Base-by-base conservation (phyloP, 2,329 filamentous ascomycete genomes). In the Mycosphaerella sp. region DNA sequence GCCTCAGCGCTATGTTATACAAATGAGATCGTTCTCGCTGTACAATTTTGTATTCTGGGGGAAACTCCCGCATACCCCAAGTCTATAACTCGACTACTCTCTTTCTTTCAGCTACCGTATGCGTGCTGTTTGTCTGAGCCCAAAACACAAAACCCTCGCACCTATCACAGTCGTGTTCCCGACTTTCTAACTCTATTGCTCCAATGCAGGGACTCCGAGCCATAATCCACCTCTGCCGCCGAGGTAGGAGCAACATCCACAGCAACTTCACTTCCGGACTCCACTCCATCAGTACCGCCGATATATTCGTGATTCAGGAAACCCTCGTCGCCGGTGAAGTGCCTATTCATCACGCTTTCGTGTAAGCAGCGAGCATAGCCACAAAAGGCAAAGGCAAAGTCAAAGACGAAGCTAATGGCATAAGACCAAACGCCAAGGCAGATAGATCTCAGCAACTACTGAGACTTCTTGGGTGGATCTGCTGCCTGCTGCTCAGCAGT, bases 301-400 rank as follows among this genome's bases (percentile, higher is more conserved):
- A 10, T 12, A 6, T 1, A 34, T 34, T 70, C 66, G 56, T 70
- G 63, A 17, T 61, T 53, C 17, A 75, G 58, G 66, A 82, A 82
- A 16, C 73, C 73, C 64, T 82, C 79, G 60, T 82, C 79, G 39
- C 79, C 78, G 1, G 75, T 73, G 58, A 82, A 82, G 36, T 68
- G 69, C 74, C 74, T 76, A 56, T 61, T 32, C 14, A 41, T 42
- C 49, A 36, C 45, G 43, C 37, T 17, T 49, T 12, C 34, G 18
- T 43, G 58, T 56, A 56, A 59, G 55, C 46, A 48, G 50, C 41
- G 14, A 39, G 14, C 35, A n/a, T 13, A 13, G 14, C 28, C 28
- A 30, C 28, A 30, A n/a, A n/a, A n/a, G n/a, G n/a, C n/a, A n/a
- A n/a, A n/a, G n/a, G n/a, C n/a, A n/a, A n/a, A n/a, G n/a, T n/a